Evolutionary conservation across 306 rosid species (phyloP), one percentile per base, ranked within the genome.

Genomic region (Arachis hypogaea): DNA sequence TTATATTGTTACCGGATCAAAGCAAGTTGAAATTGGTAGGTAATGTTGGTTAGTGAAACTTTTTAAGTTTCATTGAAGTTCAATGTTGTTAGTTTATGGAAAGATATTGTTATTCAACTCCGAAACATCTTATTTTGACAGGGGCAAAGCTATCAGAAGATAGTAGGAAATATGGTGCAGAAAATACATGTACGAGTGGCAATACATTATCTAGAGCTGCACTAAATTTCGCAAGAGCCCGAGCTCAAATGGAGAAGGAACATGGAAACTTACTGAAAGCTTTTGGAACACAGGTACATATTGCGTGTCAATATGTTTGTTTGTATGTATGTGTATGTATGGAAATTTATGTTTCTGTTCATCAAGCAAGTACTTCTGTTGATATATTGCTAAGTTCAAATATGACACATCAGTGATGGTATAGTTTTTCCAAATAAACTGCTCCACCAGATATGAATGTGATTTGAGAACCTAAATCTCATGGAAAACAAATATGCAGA

Each of bases 121-220:
- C 62, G 69, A 2, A 63, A 10, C 45, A 65, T 78, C 45, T 64
- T 72, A 68, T 81, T 75, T 75, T 55, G 42, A 81, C 58, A 93
- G 98, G 98, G 78, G 85, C 97, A 18, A 93, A 91, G 87, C 82
- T 93, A 73, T 93, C 98, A 6, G 98, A 93, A 81, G 98, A 93
- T 84, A 93, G 97, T 78, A 84, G 92, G 85, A 93, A 89, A 86
- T 89, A 93, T 80, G 97, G 98, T 74, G 74, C 91, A 28, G 98
- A 86, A 84, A 91, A 84, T 89, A 89, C 96, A 22, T 93, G 98
- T 77, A 89, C 94, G 40, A 89, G 90, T 72, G 97, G 98, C 16
- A 85, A 79, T 66, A 91, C 96, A 45, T 73, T 93, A 80, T 79
- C 83, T 12, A 88, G 92, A 86, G 97, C 97, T 72, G 90, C 98